These are phyloP conservation scores for Borovskyia barvae DNA, from an alignment of 208 protist genomes.

Conservation along the genomic window DNA sequence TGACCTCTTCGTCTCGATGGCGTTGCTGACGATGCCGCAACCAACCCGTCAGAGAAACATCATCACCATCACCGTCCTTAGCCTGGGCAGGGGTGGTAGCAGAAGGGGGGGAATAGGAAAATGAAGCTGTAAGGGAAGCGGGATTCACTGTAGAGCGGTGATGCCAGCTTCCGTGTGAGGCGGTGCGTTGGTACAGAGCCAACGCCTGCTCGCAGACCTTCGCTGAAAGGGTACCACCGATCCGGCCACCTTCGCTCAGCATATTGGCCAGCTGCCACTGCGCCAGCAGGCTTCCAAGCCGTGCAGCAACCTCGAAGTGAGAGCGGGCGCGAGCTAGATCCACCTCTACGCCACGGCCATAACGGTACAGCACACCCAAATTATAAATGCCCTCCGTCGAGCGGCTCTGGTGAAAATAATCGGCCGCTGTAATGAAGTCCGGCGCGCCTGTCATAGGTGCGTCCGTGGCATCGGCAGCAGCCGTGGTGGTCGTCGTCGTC, in stretches of 20 bases:
- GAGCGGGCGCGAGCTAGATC: conserved; percentile 33
- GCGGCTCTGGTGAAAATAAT: conserved; percentile 37
- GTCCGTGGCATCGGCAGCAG: neutral
- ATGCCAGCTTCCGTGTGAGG: conserved; percentile 45
- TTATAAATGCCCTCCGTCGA: conserved; percentile 72
- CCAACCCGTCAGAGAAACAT: neutral
- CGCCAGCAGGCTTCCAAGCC: conserved; percentile 56
- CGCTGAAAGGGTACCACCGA: conserved; percentile 4
- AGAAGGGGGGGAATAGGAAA: too few relatives aligned
- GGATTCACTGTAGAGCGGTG: conserved; percentile 4
- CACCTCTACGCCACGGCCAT: conserved; percentile 53
- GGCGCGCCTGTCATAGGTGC: conserved; percentile 7
- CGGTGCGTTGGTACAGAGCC: conserved; percentile 38
- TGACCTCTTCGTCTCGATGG: neutral
- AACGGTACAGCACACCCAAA: conserved; percentile 64
- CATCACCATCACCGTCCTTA: neutral
- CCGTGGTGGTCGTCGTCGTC: neutral
- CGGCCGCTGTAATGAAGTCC: conserved; percentile 51
- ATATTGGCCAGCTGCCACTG: conserved; percentile 72
- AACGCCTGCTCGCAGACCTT: conserved; percentile 30
- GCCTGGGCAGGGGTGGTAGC: neutral
- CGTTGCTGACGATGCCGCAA: neutral
- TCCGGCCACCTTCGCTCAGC: conserved; percentile 3
- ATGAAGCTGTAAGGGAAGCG: neutral
- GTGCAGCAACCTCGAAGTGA: conserved; percentile 38